Base-by-base conservation (phyloP, 2,329 filamentous ascomycete genomes). In the Teratosphaeriaceae sp. region DNA sequence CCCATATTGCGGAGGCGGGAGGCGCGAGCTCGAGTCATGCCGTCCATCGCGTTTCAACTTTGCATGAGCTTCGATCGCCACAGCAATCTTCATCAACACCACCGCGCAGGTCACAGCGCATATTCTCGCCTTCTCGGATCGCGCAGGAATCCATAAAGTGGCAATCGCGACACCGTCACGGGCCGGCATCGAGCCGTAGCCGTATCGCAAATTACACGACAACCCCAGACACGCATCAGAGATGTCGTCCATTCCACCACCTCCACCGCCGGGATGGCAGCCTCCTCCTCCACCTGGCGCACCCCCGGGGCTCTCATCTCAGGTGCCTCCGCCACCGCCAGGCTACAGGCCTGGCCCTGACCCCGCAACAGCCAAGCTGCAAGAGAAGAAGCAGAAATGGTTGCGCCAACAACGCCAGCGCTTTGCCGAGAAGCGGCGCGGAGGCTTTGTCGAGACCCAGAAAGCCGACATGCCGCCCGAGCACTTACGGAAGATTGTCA, bases 371-470 rank as follows among this genome's bases (percentile, higher is more conserved):
- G 88, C 88, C 40, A 98, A 98, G 71, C 94, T 96, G 61, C 87
- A 89, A 45, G 87, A 96, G 68, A 98, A 97, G 77, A 98, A 97
- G 77, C 94, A 88, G 65, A 89, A 96, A 82, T 98, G 94, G 94
- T 74, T 97, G 58, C 84, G 89, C 49, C 80, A 78, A 53, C 92
- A 94, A 70, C 82, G 88, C 56, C 92, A 88, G 64, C 82, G 92
- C 42, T 98, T 97, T 52, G 88, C 88, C 40, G 94, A 98, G 76
- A 97, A 96, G 78, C 79, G 92, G 48, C 94, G 94, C 68, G 88
- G 84, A 18, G 92, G 94, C 0, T 97, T 96, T 51, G 88, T 98
- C 1, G 90, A 98, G 69, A 95, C 89, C 5, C 90, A 97, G 62
- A 98, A 98, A 74, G 88, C 88, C 8, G 92, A 98, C 60, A 94